These are phyloP conservation scores for Termitomyces sp. DNA, from an alignment of 768 basidiomycete genomes.

Conservation along the genomic window DNA sequence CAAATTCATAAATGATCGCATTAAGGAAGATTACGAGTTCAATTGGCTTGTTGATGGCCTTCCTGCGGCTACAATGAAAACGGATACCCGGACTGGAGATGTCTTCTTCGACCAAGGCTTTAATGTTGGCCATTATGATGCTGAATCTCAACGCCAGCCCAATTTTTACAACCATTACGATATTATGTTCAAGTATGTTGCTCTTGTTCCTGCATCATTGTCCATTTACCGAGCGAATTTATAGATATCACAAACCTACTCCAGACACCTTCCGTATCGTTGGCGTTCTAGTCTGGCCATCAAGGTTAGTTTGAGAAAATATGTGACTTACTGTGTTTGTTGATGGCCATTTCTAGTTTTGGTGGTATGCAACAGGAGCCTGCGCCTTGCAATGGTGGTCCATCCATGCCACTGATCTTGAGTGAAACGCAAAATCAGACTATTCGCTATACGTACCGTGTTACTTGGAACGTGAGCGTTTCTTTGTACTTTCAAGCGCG, in stretches of 20 bases:
- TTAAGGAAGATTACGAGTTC: slow-evolving; percentile 86
- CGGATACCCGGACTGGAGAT: slow-evolving; percentile 73
- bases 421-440: slow-evolving; percentile 54
- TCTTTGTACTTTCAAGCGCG: background rate
- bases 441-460: slow-evolving; percentile 82
- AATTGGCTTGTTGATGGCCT: slow-evolving; percentile 96
- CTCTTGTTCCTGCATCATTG: background rate
- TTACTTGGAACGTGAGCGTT: slow-evolving; percentile 74
- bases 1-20: slow-evolving; percentile 87
- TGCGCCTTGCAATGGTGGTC: slow-evolving; percentile 47
- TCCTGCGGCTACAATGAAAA: slow-evolving; percentile 90
- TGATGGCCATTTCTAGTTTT: slow-evolving; percentile 34
- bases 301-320: slow-evolving; percentile 26
- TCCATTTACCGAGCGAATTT: background rate
- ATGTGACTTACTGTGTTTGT: background rate
- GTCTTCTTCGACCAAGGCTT: slow-evolving; percentile 93
- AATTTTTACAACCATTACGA: slow-evolving; percentile 93
- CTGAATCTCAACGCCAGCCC: slow-evolving; percentile 49
- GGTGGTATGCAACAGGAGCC: slow-evolving; percentile 52
- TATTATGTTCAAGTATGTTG: slow-evolving; percentile 61
- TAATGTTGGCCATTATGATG: slow-evolving; percentile 80
- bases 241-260: slow-evolving; percentile 76
- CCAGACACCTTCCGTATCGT: slow-evolving; percentile 79
- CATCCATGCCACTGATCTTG: slow-evolving; percentile 45
- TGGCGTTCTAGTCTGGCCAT: slow-evolving; percentile 82